Evolutionary conservation across 2,329 filamentous ascomycete genomes (phyloP).

Genomic region (Cordyceps javanica): DNA sequence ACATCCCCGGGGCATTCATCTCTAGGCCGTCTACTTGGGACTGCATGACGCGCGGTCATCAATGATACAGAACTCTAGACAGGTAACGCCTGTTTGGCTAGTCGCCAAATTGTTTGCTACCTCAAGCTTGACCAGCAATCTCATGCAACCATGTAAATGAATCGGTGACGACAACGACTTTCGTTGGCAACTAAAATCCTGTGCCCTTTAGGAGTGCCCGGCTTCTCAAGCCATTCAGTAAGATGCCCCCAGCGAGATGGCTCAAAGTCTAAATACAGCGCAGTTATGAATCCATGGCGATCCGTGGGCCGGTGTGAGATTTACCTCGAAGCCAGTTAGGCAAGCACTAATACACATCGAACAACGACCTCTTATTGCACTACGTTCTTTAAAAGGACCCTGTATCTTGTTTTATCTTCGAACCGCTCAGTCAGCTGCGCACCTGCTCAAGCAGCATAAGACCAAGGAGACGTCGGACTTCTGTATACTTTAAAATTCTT

Average conservation of each 20-base stretch:
- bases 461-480: no score
- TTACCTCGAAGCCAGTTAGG: background rate
- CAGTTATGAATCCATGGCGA: background rate
- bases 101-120: background rate
- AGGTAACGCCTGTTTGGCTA: background rate
- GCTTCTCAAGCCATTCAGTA: background rate
- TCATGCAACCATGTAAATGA: background rate
- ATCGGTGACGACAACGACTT: background rate
- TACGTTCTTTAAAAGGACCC: no score
- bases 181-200: background rate
- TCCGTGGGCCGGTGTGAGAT: conserved; percentile 1
- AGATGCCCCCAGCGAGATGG: background rate
- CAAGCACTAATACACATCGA: background rate
- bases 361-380: background rate
- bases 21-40: no score
- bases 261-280: background rate
- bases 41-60: background rate
- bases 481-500: no score
- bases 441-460: no score
- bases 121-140: background rate
- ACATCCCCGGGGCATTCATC: no score
- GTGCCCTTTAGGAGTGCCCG: background rate
- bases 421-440: no score
- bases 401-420: no score
- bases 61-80: background rate